Evolutionary conservation across 371 early-diverging fungal species (phyloP).

Genomic region (Fennellomyces sp.): DNA sequence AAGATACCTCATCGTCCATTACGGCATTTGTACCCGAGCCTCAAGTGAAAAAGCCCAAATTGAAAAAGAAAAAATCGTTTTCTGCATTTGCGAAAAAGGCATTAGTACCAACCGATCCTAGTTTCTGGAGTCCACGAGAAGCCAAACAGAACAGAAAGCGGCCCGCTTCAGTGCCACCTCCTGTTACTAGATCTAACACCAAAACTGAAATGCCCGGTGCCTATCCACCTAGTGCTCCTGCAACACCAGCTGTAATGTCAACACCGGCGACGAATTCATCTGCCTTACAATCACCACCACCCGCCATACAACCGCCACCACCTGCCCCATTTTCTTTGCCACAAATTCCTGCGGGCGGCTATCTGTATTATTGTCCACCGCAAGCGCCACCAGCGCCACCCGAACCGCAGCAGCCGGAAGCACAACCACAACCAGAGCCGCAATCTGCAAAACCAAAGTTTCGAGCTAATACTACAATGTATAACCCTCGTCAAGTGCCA

Average conservation of each 20-base stretch:
- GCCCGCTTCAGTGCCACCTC: not conserved
- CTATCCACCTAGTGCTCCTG: not conserved
- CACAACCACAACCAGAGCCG: not conserved
- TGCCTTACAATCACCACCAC: not conserved
- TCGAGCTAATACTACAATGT: not conserved
- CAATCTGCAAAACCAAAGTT: not conserved
- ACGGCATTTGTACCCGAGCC: not conserved
- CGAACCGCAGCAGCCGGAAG: not conserved
- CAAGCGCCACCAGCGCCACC: not conserved
- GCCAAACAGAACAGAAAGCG: not conserved
- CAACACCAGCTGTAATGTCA: not conserved
- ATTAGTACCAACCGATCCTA: not conserved
- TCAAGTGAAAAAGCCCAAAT: not conserved
- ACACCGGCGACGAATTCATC: not conserved
- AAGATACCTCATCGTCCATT: not conserved
- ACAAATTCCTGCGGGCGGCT: conserved; percentile 7
- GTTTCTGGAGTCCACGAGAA: conserved; percentile 8
- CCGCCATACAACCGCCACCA: not conserved
- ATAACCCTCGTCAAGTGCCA: conserved; percentile 5
- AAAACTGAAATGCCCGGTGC: not conserved
- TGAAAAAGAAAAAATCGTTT: conserved; percentile 13
- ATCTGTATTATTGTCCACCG: conserved; percentile 12
- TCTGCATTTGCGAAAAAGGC: not conserved
- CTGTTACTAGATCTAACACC: not conserved
- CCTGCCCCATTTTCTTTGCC: conserved; percentile 4